Evolutionary conservation across 176 grass and related monocot species (phyloP).

Genomic region (Eragrostis nindensis): DNA sequence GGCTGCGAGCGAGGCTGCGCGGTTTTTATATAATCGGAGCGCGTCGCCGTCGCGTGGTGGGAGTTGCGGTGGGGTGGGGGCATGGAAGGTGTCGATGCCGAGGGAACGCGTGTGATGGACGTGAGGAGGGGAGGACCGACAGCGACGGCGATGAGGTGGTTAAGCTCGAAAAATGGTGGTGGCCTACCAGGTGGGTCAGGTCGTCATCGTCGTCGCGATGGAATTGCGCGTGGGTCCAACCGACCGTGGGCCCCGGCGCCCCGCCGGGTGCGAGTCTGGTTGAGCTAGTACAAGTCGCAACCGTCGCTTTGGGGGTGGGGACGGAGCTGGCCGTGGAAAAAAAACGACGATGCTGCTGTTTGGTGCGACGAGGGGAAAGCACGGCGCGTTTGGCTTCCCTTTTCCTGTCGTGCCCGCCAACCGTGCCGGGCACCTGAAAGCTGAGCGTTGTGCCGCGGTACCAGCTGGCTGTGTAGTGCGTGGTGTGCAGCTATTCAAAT

Average conservation of each 20-base stretch:
- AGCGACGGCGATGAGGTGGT: constrained; percentile 24
- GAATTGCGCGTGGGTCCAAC: constrained; percentile 55
- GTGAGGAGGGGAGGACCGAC: not conserved
- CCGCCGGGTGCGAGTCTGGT: not conserved
- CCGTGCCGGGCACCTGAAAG: constrained; percentile 3
- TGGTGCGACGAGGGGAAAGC: not conserved
- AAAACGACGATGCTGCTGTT: not conserved
- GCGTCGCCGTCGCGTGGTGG: not conserved
- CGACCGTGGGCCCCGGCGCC: constrained; percentile 4
- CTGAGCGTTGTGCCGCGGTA: not conserved
- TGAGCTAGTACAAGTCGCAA: too few species aligned
- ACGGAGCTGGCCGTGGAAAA: not conserved
- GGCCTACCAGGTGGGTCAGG: not conserved
- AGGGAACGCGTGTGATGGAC: constrained; percentile 41
- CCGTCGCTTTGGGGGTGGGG: not conserved
- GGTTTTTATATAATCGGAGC: constrained; percentile 31
- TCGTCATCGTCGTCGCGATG: constrained; percentile 9
- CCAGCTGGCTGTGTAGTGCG: not conserved
- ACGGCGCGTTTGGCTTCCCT: not conserved
- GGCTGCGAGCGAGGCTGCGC: not conserved
- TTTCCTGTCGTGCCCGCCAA: not conserved
- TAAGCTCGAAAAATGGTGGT: constrained; percentile 7
- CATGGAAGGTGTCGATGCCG: not conserved
- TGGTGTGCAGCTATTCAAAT: not conserved
- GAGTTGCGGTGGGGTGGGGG: not conserved